Conservation (phyloP, 805 yeast species). For the Yarrowia sp. region DNA sequence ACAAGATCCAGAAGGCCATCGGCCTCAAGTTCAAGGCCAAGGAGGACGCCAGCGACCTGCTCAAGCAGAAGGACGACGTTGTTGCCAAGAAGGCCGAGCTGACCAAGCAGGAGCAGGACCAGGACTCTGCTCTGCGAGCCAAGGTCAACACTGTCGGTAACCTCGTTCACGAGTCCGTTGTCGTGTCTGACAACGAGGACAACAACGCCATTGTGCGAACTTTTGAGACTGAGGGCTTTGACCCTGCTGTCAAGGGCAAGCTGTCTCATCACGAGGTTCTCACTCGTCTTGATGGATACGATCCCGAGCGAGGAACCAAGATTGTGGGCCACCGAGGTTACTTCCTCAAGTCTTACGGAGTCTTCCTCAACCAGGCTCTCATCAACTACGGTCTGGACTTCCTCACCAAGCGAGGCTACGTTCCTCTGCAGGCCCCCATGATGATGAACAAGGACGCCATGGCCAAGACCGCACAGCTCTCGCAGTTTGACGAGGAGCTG, state of each 20-base stretch:
- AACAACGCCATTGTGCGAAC: conserved; percentile 82
- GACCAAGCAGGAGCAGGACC: conserved; percentile 67
- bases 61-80: conserved; percentile 75
- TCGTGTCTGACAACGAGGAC: conserved; percentile 82
- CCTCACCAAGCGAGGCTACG: conserved; percentile 73
- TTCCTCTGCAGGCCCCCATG: conserved; percentile 95
- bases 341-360: conserved; percentile 92
- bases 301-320: conserved; percentile 97
- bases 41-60: conserved; percentile 85
- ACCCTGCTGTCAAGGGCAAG: conserved; percentile 70
- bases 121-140: conserved; percentile 67
- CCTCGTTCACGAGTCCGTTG: conserved; percentile 89
- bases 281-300: conserved; percentile 93
- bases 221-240: conserved; percentile 81
- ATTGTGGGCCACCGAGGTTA: conserved; percentile 98
- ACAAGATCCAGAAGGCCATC: conserved; percentile 88
- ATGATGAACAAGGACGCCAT: conserved; percentile 99
- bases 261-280: conserved; percentile 95
- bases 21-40: conserved; percentile 91
- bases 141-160: conserved; percentile 93
- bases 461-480: conserved; percentile 98
- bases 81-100: conserved; percentile 67
- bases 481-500: conserved; percentile 96
- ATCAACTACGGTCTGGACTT: conserved; percentile 92
- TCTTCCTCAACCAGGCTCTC: conserved; percentile 94